Base-by-base conservation (phyloP, 306 rosid species). In the Arachis hypogaea region DNA sequence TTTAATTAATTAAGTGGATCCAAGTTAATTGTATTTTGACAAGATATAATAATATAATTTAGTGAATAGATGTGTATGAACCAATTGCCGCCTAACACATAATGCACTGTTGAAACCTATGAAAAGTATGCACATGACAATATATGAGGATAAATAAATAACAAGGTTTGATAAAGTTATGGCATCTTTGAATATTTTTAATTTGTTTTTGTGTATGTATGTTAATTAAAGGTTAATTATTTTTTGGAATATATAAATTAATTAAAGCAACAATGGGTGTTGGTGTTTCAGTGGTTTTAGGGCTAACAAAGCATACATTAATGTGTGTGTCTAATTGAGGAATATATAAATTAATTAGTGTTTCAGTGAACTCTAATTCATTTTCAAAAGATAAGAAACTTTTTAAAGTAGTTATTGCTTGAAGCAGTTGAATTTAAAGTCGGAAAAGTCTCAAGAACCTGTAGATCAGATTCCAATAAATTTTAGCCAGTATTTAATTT, bases 71-170 rank as follows among this genome's bases (percentile, higher is more conserved):
- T 79, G 58, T 71, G 66, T 50, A 11, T 57, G 60, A 11, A 40
- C 81, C 86, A 79, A 76, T 68, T 33, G 59, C 1, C 42, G 33
- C 28, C 63, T 16, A 69, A 62, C 86, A 79, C 63, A 43, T 61
- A 36, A 40, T 38, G 2, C 40, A 47, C 44, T 67, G 60, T 51
- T 11, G 75, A 72, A 67, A 66, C 16, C 44, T 51, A 18, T 45
- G 66, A 83, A 4, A 75, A 40, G 69, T 2, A 66, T 54, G 78
- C 79, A 75, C 77, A 61, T 75, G 73, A 22, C 30, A 14, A 64
- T 28, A 47, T 70, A 40, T 44, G 54, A 29, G 16, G 36, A 78
- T 74, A 52, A 65, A 54, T 40, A 59, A 78, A 74, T 66, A 2
- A 1, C 16, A 33, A 55, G 73, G 79, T 71, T 77, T 66, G 70